A percentile compares a stretch with the other conserved stretches of the same genome.
Conservation (phyloP, 352 stramenopile species). For the Phytophthora macrochlamydospora region DNA sequence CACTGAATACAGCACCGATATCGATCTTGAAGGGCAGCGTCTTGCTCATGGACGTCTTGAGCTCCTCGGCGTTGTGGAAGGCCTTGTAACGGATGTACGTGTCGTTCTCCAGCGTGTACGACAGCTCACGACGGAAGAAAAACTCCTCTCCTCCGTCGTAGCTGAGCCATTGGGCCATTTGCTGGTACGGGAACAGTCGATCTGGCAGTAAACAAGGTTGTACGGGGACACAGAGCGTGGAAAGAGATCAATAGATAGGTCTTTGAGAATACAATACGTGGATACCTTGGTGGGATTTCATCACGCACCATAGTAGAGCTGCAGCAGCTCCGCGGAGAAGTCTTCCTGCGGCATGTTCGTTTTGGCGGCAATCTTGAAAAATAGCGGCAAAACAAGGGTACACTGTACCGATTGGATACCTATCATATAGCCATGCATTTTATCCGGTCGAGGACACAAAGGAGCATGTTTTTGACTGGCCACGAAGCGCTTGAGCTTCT, state of each 20-base stretch:
- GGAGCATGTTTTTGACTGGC: slow-evolving; percentile 32
- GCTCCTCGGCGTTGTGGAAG: slow-evolving; percentile 89
- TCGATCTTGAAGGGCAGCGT: slow-evolving; percentile 99
- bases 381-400: slow-evolving; percentile 5
- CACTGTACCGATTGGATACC: no score
- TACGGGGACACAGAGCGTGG: slow-evolving; percentile 2
- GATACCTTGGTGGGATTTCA: neutral
- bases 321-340: slow-evolving; percentile 86
- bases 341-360: slow-evolving; percentile 66
- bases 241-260: neutral
- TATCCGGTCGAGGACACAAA: neutral
- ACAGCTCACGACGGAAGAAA: slow-evolving; percentile 96
- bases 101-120: slow-evolving; percentile 98
- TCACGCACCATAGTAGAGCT: slow-evolving; percentile 86
- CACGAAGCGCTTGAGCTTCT: slow-evolving; percentile 31
- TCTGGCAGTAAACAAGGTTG: slow-evolving; percentile 37
- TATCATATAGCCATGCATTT: neutral
- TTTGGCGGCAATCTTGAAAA: neutral
- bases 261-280: slow-evolving; percentile 4
- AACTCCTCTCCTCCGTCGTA: slow-evolving; percentile 83
- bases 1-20: slow-evolving; percentile 97
- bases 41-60: slow-evolving; percentile 88
- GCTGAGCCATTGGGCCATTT: slow-evolving; percentile 84
- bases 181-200: slow-evolving; percentile 86
- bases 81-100: slow-evolving; percentile 99